Base-by-base conservation (phyloP, 2,329 filamentous ascomycete genomes). In the Cercospora zeae-maydis region DNA sequence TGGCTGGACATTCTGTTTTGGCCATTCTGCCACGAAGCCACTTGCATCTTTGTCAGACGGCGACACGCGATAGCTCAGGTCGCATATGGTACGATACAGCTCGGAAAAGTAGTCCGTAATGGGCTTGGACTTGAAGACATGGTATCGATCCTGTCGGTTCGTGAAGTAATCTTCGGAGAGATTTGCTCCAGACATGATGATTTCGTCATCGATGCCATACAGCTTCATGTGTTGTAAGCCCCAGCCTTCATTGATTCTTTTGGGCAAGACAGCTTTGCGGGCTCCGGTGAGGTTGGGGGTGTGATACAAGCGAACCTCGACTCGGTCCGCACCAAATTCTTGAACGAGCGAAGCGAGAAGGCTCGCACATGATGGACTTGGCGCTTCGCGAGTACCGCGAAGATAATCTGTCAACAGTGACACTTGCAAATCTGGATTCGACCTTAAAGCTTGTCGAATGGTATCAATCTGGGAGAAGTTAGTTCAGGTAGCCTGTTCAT, bases 211-310 rank as follows among this genome's bases (percentile, higher is more conserved):
- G 21, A 96, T 81, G 0, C 95, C 95, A 71, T 99, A 99, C 0
- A 99, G 82, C 82, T 99, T 99, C 93, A 99, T 99, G 74, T 99
- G 95, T 75, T 99, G 95, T 65, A 99, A 78, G 1, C 95, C 95
- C 95, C 95, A 99, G 16, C 95, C 95, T 78, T 99, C 95, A 70
- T 99, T 99, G 75, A 99, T 93, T 19, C 95, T 84, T 73, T 86
- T 91, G 0, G 95, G 95, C 1, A 98, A 86, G 68, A 90, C 81
- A 71, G 88, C 87, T 78, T 98, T 98, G 56, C 88, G 86, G 62
- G 96, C 70, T 0, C 95, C 95, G 2, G 91, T 96, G 67, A 99
- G 78, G 72, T 99, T 99, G 0, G 95, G 95, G 0, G 95, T 99
- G 77, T 99, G 95, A 74, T 96, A 99, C 92, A 99, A 96, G 70